Base-by-base conservation (phyloP, 805 yeast genomes). In the Yarrowia sp. region DNA sequence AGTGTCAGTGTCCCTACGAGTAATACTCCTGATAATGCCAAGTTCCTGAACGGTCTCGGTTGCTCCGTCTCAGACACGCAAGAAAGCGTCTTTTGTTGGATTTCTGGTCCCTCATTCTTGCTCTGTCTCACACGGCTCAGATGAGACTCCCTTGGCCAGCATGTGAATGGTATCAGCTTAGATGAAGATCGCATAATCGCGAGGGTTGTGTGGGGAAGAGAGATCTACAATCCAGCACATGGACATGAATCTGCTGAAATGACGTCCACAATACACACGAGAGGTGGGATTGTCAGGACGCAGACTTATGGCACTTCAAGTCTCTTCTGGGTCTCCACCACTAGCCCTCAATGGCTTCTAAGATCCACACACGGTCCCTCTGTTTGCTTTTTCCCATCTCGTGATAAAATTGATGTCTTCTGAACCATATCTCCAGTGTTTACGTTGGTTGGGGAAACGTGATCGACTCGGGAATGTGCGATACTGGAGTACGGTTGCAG, bases 401-500 rank as follows among this genome's bases (percentile, higher is more conserved):
- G 36, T 49, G 53, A 32, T 15, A 19, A 15, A 49, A 16, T 12
- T 32, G 36, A 32, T 8, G 53, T 8, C 40, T 11, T 5, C 9
- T 9, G 14, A 32, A 15, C 22, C 19, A 16, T 15, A 32, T 15
- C 19, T 38, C 35, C 8, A 14, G 35, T 48, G 16, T 8, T n/a
- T 26, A n/a, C 32, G 14, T 14, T 14, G 14, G 40, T 49, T 15
- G 53, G 40, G 53, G 53, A 32, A 48, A 49, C 38, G 40, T 49
- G 53, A 49, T 49, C 38, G 53, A 49, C 53, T 49, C 19, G 40
- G 53, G 53, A 49, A 49, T 48, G 36, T 48, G 16, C n/a, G n/a
- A 14, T 22, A 26, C 10, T n/a, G 35, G 26, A 45, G 48, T 15
- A 46, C 2, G 11, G 35, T 12, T 46, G 35, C 8, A 46, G 11